Evolutionary conservation across 306 rosid species (phyloP), one percentile per base, ranked within the genome.

Genomic region (Psophocarpus tetragonolobus): DNA sequence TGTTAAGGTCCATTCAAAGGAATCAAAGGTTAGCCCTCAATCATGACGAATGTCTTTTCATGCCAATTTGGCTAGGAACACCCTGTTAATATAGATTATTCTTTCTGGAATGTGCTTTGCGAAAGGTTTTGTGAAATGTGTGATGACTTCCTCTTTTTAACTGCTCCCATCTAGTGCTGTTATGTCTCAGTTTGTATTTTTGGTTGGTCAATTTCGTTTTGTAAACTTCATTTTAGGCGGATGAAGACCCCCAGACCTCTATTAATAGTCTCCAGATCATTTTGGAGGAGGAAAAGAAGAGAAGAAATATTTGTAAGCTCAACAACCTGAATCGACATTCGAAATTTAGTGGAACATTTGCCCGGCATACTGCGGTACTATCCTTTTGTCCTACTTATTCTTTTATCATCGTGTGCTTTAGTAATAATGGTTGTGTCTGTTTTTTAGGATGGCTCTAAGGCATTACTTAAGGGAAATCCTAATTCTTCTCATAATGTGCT

Each of bases 381-480:
- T 3, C 36, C 45, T 87, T 81, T 81, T 15, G 42, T 77, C 60
- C 36, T 64, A 39, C 41, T 61, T 66, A 54, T 80, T 68, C 41
- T 61, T 71, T 78, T 62, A 45, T 63, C 15, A 44, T 69, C n/a
- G 29, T 71, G 64, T 71, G 44, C 79, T 78, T 74, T 50, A 41
- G 67, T 80, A 72, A 81, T 60, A 67, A 26, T 36, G 23, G 58
- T 72, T 44, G 73, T 48, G 75, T 75, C 76, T 86, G 53, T 60
- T 81, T 63, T 75, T 76, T 82, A 94, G 98, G 98, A 90, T 88
- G 98, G 98, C 77, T 94, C 97, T 3, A 91, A 90, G 82, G 91
- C 89, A 56, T 88, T 94, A 62, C 13, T 92, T 66, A 94, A 92
- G 86, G 98, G 97, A 63, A 88, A 87, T 64, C 98, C 98, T 36